phyloP scores from a whole-genome alignment of 495 filamentous ascomycete species.

The Sordaria brevicollis region DNA sequence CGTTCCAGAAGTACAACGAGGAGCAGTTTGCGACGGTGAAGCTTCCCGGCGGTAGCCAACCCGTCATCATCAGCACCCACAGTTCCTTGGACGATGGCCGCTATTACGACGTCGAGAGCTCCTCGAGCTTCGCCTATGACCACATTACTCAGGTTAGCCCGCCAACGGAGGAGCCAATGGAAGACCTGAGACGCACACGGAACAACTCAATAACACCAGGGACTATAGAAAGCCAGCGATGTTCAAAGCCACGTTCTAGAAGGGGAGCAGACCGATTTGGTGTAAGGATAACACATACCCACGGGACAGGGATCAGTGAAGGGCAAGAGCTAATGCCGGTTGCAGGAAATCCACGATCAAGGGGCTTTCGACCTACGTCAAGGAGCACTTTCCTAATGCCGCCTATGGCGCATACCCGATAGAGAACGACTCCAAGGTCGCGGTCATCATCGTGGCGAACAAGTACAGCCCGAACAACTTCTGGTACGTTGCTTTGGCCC shows the following conservation, averaged over 20 bases:
- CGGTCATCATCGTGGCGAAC: conserved; percentile 79
- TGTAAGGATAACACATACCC: conserved; percentile 41
- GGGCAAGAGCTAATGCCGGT: neutral
- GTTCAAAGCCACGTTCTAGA: conserved; percentile 76
- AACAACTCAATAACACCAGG: neutral
- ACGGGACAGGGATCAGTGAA: neutral
- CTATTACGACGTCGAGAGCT: conserved; percentile 83
- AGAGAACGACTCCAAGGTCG: conserved; percentile 62
- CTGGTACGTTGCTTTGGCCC: conserved; percentile 51
- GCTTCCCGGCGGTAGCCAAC: conserved; percentile 73
- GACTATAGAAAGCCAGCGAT: conserved; percentile 62
- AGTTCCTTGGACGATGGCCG: conserved; percentile 67
- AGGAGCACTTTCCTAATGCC: conserved; percentile 81
- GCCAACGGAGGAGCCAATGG: neutral
- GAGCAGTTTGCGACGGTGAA: conserved; percentile 82
- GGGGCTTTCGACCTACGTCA: conserved; percentile 61
- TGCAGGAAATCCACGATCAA: conserved; percentile 71
- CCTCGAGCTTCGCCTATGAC: conserved; percentile 78
- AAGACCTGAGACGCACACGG: neutral
- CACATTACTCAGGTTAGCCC: conserved; percentile 61
- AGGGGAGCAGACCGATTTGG: conserved; percentile 63
- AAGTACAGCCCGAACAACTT: conserved; percentile 97
- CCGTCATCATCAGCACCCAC: conserved; percentile 78
- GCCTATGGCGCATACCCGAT: conserved; percentile 73
- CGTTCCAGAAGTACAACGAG: conserved; percentile 93